Base-by-base conservation (phyloP, 2,329 filamentous ascomycete species). In the Meredithiella fracta region DNA sequence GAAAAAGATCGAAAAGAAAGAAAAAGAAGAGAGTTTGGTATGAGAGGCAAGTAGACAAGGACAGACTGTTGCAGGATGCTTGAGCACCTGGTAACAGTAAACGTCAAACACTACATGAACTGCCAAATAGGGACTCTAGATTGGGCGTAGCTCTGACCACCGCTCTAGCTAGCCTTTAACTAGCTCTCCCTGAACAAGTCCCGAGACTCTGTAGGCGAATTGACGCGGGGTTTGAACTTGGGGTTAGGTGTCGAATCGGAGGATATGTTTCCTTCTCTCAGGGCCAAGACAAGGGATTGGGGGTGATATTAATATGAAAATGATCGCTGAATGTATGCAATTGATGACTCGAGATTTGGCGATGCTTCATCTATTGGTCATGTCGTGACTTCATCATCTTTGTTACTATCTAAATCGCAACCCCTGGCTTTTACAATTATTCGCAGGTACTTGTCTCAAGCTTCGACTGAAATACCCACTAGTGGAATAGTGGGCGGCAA, bases 11-110 rank as follows among this genome's bases (percentile, higher is more conserved):
- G 25, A 47, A 34, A 47, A 53, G 20, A 50, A n/a, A 31, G 50
- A 54, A 20, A 59, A 42, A 49, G 49, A 57, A 49, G 54, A 52
- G 34, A 53, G 55, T 50, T 49, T 15, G 34, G 29, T 15, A 17
- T n/a, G 47, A 47, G 49, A 52, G 40, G 31, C 44, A 53, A 47
- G 38, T 23, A 47, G 50, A 50, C 20, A 51, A 53, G 49, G 49
- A 51, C 40, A 44, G 40, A 44, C 40, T 51, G 49, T 34, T 51
- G 49, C 49, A 51, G 49, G 49, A 37, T 51, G 49, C 49, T 31
- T 25, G 49, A 51, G 49, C 49, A 31, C 49, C 49, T 8, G 15
- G 29, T 31, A 51, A 51, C n/a, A n/a, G n/a, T n/a, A n/a, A n/a
- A n/a, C 26, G 49, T 51, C 49, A 51, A 51, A 51, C 49, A 51